Conservation (phyloP, 1,139 yeast species). For the Debaryomycetaceae sp. region DNA sequence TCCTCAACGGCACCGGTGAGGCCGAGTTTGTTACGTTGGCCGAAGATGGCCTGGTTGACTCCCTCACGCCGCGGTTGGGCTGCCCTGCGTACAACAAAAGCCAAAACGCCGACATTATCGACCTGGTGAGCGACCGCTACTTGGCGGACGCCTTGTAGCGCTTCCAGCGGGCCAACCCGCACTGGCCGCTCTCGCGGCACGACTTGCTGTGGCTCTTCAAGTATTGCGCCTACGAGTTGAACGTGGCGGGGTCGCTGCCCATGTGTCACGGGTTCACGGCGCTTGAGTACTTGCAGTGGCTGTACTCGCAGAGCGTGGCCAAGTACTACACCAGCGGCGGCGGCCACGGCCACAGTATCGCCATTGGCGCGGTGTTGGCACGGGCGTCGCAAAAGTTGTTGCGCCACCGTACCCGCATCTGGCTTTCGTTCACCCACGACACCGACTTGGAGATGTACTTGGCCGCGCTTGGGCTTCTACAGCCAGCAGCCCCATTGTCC, state of each 20-base stretch:
- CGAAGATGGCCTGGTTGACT: slow-evolving; percentile 25
- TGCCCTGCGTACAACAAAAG: slow-evolving; percentile 16
- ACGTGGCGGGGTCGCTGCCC: slow-evolving; percentile 44
- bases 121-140: slow-evolving; percentile 15
- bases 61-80: slow-evolving; percentile 25
- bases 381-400: slow-evolving; percentile 44
- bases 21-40: no score
- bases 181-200: slow-evolving; percentile 23
- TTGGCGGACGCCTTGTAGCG: slow-evolving; percentile 15
- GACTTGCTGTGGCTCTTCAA: slow-evolving; percentile 41
- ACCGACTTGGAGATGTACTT: slow-evolving; percentile 48
- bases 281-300: slow-evolving; percentile 42
- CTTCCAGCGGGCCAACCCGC: slow-evolving; percentile 19
- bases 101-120: slow-evolving; percentile 11
- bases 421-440: slow-evolving; percentile 58
- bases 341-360: slow-evolving; percentile 37
- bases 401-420: slow-evolving; percentile 26
- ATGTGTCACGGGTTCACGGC: slow-evolving; percentile 50
- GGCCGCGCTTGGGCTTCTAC: slow-evolving; percentile 43
- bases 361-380: slow-evolving; percentile 40
- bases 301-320: slow-evolving; percentile 41
- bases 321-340: slow-evolving; percentile 50
- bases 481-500: slow-evolving; percentile 19
- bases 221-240: slow-evolving; percentile 53
- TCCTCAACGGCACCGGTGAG: slow-evolving; percentile 21